phyloP scores from a whole-genome alignment of 257 asterid genomes.

The Salvia hispanica region DNA sequence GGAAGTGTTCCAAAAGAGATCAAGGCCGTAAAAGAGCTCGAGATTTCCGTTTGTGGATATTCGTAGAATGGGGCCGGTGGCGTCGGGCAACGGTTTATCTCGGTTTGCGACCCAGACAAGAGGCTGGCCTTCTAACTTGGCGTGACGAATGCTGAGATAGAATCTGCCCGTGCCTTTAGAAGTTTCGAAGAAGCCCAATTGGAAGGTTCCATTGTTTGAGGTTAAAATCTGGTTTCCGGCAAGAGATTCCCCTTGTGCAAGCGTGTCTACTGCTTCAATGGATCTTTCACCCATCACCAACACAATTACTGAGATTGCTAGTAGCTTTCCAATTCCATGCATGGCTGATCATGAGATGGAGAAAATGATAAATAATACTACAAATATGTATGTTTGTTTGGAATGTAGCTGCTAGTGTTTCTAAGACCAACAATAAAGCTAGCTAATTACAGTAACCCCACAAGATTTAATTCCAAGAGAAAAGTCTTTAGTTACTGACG shows the following conservation, averaged over 20 bases:
- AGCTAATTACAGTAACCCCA: too few species aligned
- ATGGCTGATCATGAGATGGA: too few species aligned
- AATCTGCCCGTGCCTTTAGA: not conserved
- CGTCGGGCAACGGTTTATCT: constrained; percentile 4
- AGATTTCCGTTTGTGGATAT: constrained; percentile 32
- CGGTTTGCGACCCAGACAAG: constrained; percentile 44
- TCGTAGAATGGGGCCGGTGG: not conserved
- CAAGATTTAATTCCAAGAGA: too few species aligned
- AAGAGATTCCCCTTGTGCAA: constrained; percentile 32
- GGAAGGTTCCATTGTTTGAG: constrained; percentile 36
- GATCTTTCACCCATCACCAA: not conserved
- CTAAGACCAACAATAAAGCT: too few species aligned
- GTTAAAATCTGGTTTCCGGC: constrained; percentile 32
- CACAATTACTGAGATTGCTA: not conserved
- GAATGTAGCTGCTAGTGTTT: too few species aligned
- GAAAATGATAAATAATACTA: too few species aligned
- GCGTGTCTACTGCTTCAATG: constrained; percentile 2
- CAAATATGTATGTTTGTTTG: too few species aligned
- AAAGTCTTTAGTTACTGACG: too few species aligned
- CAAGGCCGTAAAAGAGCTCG: constrained; percentile 7
- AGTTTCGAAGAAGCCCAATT: constrained; percentile 43
- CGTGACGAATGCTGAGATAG: constrained; percentile 44
- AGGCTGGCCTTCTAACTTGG: constrained; percentile 7
- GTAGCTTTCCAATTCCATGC: too few species aligned
- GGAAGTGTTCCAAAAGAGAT: constrained; percentile 30